Conservation (phyloP, 306 rosid species). For the Glycine latifolia region DNA sequence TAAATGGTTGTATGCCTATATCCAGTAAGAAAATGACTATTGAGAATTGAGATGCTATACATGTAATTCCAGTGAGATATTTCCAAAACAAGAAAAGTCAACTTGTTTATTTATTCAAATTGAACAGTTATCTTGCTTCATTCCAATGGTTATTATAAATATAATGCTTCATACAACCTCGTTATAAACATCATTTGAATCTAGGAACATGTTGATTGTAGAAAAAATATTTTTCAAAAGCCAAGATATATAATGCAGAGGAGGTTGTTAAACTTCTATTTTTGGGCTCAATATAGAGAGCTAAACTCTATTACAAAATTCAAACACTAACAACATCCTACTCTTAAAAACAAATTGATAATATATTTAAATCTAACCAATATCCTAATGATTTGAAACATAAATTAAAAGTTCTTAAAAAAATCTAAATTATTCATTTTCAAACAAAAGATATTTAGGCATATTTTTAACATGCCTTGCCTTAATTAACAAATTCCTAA, state of each 20-base stretch:
- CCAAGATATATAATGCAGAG: not conserved
- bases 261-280: not conserved
- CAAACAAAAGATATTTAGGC: not conserved
- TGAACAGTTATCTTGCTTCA: not conserved
- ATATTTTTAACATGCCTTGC: not conserved
- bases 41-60: not conserved
- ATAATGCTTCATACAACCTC: not conserved
- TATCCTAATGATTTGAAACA: not conserved
- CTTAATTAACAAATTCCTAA: not conserved
- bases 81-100: not conserved
- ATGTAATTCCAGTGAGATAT: not conserved
- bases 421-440: not conserved
- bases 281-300: not conserved
- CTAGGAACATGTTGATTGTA: not conserved
- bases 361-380: not conserved
- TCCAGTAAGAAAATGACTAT: not conserved
- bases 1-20: not conserved
- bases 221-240: not conserved
- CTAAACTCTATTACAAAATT: not conserved
- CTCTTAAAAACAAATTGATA: not conserved
- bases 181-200: slow-evolving; percentile 6
- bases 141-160: not conserved
- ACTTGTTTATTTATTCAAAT: not conserved
- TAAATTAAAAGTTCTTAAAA: not conserved
- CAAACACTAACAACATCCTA: not conserved